Conservation (phyloP, 257 asterid genomes). For the Ballota nigra region DNA sequence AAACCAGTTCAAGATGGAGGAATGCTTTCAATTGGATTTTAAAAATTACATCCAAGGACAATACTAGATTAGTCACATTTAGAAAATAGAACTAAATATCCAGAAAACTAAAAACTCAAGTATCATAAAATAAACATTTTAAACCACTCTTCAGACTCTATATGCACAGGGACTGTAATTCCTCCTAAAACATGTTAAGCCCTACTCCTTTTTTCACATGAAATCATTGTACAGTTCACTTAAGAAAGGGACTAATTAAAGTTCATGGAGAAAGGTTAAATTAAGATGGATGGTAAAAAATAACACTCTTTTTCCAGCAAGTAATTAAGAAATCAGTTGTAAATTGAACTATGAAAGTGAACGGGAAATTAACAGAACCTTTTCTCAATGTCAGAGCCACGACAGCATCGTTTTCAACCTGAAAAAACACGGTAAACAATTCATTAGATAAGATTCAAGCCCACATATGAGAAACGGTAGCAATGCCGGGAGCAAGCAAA, state of each 20-base stretch:
- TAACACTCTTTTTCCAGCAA: not conserved
- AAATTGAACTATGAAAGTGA: constrained; percentile 5
- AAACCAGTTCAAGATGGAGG: no score
- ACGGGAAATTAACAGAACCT: constrained; percentile 46
- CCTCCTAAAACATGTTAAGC: not conserved
- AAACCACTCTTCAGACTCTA: not conserved
- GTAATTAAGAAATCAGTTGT: not conserved
- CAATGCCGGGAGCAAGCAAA: no score
- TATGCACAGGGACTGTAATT: not conserved
- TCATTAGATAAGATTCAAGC: constrained; percentile 4
- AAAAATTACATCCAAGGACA: not conserved
- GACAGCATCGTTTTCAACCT: constrained; percentile 90
- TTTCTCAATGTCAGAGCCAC: constrained; percentile 88
- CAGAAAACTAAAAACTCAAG: not conserved
- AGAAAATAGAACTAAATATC: not conserved
- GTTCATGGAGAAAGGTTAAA: not conserved
- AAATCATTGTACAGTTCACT: constrained; percentile 1
- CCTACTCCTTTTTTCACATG: not conserved
- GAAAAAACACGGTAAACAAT: constrained; percentile 26
- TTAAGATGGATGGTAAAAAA: not conserved
- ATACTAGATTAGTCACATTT: not conserved
- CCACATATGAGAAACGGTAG: no score
- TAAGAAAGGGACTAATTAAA: not conserved
- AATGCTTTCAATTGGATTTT: no score
- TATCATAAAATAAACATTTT: not conserved